Evolutionary conservation across 192 early-diverging fungal species (phyloP), one percentile per base, ranked within the genome.

Genomic region (Mortierella claussenii): DNA sequence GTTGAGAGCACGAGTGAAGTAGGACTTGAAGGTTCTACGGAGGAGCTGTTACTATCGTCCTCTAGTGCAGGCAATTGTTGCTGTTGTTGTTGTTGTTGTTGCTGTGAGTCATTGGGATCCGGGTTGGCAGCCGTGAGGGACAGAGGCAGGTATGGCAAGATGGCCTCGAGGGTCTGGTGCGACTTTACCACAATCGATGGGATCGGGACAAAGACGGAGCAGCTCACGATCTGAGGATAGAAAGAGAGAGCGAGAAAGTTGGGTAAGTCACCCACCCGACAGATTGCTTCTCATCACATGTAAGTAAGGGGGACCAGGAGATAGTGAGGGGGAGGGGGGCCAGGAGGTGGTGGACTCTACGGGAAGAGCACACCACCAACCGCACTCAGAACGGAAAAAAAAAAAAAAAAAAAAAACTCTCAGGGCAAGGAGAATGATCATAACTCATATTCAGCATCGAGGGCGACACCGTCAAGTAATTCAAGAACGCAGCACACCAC

Each of bases 151-250:
- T 62, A 76, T 2, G 73, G 73, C 8, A 66, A 47, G 47, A 76
- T 60, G 30, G 64, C 56, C 59, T 76, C 73, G 21, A 76, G 59
- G 1, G 73, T 76, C 47, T 67, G 73, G 30, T 76, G 73, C 0
- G 73, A 76, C 46, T 76, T 76, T 24, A 76, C 73, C 6, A 76
- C 65, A 20, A 76, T 66, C 34, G 40, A 48, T 0, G 73, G 73
- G 15, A 76, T 37, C 0, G 73, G 73, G 18, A 76, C 56, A 40
- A 76, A 76, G 28, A 76, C 42, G 7, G 73, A 76, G 31, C 73
- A 76, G 30, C 73, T 76, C 24, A 76, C 47, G 2, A 76, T 20
- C 73, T 76, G 21, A 23, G 13, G 12, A 32, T 4, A 3, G 21
- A 21, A 55, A 55, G 9, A 24, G n/a, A 21, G 20, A 40, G 1